phyloP scores from a whole-genome alignment of 441 rosid species.

The Jatropha podagrica region DNA sequence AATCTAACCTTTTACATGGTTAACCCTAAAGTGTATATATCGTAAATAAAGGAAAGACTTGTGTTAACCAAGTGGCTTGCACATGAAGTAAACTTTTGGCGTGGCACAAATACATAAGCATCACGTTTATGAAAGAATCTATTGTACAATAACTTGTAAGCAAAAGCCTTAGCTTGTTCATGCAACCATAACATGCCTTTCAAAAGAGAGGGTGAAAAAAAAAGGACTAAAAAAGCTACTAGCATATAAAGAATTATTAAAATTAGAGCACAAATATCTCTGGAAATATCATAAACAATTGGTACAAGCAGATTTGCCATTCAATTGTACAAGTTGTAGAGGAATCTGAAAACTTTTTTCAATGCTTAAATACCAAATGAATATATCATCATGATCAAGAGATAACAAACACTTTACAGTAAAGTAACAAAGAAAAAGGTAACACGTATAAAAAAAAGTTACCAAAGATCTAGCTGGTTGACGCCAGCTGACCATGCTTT shows the following conservation, averaged over 20 bases:
- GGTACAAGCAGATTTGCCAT: not conserved
- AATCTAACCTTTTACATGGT: not conserved
- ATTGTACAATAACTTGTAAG: not conserved
- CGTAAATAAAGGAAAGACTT: conserved; percentile 1
- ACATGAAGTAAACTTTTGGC: conserved; percentile 10
- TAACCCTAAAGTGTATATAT: not conserved
- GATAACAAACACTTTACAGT: not conserved
- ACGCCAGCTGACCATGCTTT: conserved; percentile 63
- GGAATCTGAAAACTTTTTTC: conserved; percentile 4
- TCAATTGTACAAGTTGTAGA: conserved; percentile 8
- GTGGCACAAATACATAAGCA: not conserved
- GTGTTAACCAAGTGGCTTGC: conserved; percentile 15
- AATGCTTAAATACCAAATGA: not conserved
- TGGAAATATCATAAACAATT: not conserved
- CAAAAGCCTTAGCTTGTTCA: not conserved
- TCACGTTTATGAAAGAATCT: not conserved
- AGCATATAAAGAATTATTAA: conserved; percentile 3
- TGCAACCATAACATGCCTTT: conserved; percentile 12
- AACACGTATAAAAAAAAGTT: conserved; percentile 25
- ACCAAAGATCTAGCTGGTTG: conserved; percentile 68
- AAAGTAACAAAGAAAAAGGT: not conserved
- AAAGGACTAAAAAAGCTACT: not conserved
- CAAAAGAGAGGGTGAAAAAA: conserved; percentile 5
- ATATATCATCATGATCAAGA: not conserved
- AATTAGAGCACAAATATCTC: not conserved